Base-by-base conservation (phyloP, 768 basidiomycete genomes). In the Mycena metata region DNA sequence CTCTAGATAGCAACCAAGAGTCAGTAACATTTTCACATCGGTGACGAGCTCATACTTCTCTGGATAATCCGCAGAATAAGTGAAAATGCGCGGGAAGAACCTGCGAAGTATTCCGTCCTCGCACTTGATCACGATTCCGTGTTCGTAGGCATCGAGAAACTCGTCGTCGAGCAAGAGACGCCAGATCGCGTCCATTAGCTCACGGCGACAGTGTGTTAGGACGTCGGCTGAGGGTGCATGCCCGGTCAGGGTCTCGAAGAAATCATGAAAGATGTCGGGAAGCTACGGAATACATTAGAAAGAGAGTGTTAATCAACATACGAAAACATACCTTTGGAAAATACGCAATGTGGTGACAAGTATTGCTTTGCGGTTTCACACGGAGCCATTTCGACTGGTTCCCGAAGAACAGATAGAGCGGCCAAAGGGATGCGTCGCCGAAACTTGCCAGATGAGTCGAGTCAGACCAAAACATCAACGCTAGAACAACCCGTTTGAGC, bases 381-480 rank as follows among this genome's bases (percentile, higher is more conserved):
- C 79, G 73, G 0, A 73, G 47, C 55, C 82, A 85, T 63, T 86
- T 86, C 0, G 84, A 84, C 10, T 77, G 74, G 63, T 80, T 80
- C 1, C 81, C 81, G 55, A 85, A 79, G 39, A 71, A 79, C 5
- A 82, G 36, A 55, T 86, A 86, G 0, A 83, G 35, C 2, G 83
- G 84, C 85, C 83, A 87, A 0, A 81, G 69, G 11, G 70, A 72
- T 2, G 79, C 79, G 41, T 70, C 77, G 0, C 82, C 82, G 72
- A 82, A 82, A 23, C 64, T 75, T 9, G 80, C 72, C 3, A 80
- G 73, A 59, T 79, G 80, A 0, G 77, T 82, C 1, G 79, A 74
- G 58, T 82, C 80, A 0, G 78, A 82, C 69, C 75, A 79, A 16
- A 78, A 71, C 79, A 79, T 82, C 15, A 79, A 26, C 0, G 66